Evolutionary conservation across 495 filamentous ascomycete species (phyloP).

Genomic region (Poronia punctata): DNA sequence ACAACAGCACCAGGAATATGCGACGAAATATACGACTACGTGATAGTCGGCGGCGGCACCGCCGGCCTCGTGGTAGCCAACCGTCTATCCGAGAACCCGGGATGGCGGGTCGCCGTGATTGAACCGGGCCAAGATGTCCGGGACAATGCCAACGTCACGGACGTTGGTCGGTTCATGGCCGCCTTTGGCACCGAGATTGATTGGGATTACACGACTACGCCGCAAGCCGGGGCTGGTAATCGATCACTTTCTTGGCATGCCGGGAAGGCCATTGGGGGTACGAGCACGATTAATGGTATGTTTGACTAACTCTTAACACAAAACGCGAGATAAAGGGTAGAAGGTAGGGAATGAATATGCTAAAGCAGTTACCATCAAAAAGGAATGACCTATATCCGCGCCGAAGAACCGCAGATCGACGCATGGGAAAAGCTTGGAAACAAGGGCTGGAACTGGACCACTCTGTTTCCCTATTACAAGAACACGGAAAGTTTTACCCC

Average conservation of each 20-base stretch:
- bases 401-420: slow-evolving; percentile 51
- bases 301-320: too few relatives aligned
- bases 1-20: slow-evolving; percentile 8
- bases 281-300: slow-evolving; percentile 47
- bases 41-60: slow-evolving; percentile 49
- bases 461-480: slow-evolving; percentile 33
- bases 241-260: slow-evolving; percentile 30
- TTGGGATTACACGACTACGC: slow-evolving; percentile 43
- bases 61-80: slow-evolving; percentile 48
- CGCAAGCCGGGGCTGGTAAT: slow-evolving; percentile 36
- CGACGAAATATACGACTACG: slow-evolving; percentile 35
- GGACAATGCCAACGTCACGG: slow-evolving; percentile 44
- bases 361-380: neutral
- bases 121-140: slow-evolving; percentile 47
- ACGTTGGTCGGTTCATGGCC: slow-evolving; percentile 28
- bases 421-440: slow-evolving; percentile 53
- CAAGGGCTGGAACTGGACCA: slow-evolving; percentile 52
- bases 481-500: slow-evolving; percentile 35
- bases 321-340: too few relatives aligned
- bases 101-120: slow-evolving; percentile 42
- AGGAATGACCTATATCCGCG: slow-evolving; percentile 49
- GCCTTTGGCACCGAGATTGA: slow-evolving; percentile 42
- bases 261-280: slow-evolving; percentile 48
- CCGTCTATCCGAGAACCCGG: slow-evolving; percentile 42
- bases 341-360: too few relatives aligned